Evolutionary conservation across 1,284 basidiomycete species (phyloP), one percentile per base, ranked within the genome.

Genomic region (Heterobasidion parviporum): DNA sequence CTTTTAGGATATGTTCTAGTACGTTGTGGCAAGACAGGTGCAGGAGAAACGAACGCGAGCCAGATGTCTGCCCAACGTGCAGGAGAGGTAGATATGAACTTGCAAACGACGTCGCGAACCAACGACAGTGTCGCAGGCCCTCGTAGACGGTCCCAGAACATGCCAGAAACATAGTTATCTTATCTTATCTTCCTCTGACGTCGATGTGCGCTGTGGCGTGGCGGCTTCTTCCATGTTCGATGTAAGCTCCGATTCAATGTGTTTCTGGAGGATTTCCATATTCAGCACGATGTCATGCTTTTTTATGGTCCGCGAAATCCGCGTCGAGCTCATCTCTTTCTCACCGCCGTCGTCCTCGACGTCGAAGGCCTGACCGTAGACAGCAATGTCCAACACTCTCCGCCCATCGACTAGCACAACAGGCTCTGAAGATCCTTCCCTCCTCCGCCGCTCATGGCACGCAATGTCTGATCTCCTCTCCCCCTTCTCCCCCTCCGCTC

Each of bases 401-500:
- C 38, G n/a, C 3, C 38, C 38, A 10, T 41, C 38, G 38, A n/a
- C 38, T n/a, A 41, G 38, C 38, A 41, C 38, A 10, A 5, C 38
- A 26, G 56, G 46, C 38, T 57, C 50, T 32, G 58, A 36, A n/a
- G 16, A 54, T 18, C 60, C 61, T 54, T 70, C 70, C 0, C 62
- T 67, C 53, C 62, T 76, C 38, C 68, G 70, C 15, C 59, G 75
- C 43, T 83, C 83, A 35, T 83, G 80, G 80, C 75, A 82, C 54
- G 77, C 76, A 1, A 76, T 87, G 71, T 65, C 75, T 35, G 81
- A 82, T 49, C 55, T 83, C 32, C 67, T 87, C 47, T 79, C 79
- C 1, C 89, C 89, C 1, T 90, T 91, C 70, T 89, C 88, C 1
- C 72, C 82, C 2, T 71, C 79, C 0, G 87, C 87, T 0, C 75